Evolutionary conservation across 495 filamentous ascomycete species (phyloP).

Genomic region (Neurospora sp.): DNA sequence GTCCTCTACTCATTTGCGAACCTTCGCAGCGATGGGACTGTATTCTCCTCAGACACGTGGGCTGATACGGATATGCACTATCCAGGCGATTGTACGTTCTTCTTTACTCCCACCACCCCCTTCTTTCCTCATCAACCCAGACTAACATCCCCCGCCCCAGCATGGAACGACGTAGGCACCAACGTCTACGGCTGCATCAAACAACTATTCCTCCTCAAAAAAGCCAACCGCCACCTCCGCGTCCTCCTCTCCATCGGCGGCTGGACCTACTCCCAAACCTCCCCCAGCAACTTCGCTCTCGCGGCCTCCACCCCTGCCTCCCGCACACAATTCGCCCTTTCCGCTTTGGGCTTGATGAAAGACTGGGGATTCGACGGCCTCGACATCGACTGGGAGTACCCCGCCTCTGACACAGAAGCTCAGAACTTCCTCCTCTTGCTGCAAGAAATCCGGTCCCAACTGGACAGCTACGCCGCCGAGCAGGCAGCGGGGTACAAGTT

Average conservation of each 20-base stretch:
- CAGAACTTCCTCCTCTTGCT: slow-evolving; percentile 65
- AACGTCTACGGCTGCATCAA: slow-evolving; percentile 79
- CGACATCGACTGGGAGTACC: slow-evolving; percentile 48
- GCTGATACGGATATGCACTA: slow-evolving; percentile 74
- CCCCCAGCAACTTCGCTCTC: slow-evolving; percentile 54
- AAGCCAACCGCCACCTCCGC: slow-evolving; percentile 76
- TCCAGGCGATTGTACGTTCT: slow-evolving; percentile 28
- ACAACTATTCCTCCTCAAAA: slow-evolving; percentile 81
- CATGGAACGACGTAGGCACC: slow-evolving; percentile 38
- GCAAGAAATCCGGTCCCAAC: slow-evolving; percentile 48
- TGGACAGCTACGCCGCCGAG: slow-evolving; percentile 51
- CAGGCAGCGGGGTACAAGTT: too few relatives aligned
- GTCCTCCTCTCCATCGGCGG: slow-evolving; percentile 81
- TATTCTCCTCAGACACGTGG: slow-evolving; percentile 51
- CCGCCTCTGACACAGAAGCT: slow-evolving; percentile 48
- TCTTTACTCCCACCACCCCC: not conserved
- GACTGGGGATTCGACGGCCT: slow-evolving; percentile 46
- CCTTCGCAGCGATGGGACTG: slow-evolving; percentile 68
- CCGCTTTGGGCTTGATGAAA: slow-evolving; percentile 53
- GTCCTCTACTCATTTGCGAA: slow-evolving; percentile 88
- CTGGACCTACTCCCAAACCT: slow-evolving; percentile 61
- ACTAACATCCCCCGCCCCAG: slow-evolving; percentile 7
- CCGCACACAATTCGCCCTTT: slow-evolving; percentile 53
- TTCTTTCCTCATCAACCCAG: not conserved
- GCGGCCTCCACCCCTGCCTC: slow-evolving; percentile 49